Evolutionary conservation across 148 eudicot species (phyloP).

Genomic region (Rhododendron simsii): DNA sequence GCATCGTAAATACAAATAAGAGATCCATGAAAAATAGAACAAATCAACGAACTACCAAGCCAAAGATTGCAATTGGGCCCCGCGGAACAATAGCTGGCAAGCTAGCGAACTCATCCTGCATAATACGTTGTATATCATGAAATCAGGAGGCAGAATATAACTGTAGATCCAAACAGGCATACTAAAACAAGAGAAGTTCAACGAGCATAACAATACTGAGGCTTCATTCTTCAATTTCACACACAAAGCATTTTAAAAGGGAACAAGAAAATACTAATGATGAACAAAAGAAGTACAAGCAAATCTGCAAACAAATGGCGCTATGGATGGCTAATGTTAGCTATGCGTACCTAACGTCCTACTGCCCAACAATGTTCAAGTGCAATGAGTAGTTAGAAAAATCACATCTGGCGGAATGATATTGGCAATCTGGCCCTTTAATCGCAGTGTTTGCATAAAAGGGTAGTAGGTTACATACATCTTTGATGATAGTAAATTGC

Average conservation of each 20-base stretch:
- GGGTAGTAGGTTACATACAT: background rate
- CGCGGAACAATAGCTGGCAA: constrained; percentile 72
- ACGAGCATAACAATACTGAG: background rate
- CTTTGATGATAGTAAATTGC: background rate
- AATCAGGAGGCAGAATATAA: background rate
- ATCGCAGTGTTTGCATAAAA: background rate
- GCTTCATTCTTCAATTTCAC: background rate
- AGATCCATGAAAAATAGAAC: background rate
- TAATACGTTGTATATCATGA: background rate
- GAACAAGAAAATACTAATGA: background rate
- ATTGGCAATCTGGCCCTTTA: background rate
- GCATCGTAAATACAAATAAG: constrained; percentile 2
- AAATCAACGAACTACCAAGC: constrained; percentile 45
- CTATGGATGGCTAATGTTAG: background rate
- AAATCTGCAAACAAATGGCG: background rate
- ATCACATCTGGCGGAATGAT: background rate
- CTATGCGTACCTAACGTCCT: background rate
- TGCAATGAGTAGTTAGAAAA: background rate
- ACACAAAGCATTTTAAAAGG: background rate
- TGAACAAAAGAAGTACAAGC: background rate
- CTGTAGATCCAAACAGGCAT: background rate
- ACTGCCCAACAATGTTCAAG: background rate
- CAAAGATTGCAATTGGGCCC: constrained; percentile 80
- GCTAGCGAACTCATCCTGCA: constrained; percentile 72
- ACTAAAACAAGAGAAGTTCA: background rate